phyloP scores from a whole-genome alignment of 306 rosid genomes.

The Boehmeria nivea region DNA sequence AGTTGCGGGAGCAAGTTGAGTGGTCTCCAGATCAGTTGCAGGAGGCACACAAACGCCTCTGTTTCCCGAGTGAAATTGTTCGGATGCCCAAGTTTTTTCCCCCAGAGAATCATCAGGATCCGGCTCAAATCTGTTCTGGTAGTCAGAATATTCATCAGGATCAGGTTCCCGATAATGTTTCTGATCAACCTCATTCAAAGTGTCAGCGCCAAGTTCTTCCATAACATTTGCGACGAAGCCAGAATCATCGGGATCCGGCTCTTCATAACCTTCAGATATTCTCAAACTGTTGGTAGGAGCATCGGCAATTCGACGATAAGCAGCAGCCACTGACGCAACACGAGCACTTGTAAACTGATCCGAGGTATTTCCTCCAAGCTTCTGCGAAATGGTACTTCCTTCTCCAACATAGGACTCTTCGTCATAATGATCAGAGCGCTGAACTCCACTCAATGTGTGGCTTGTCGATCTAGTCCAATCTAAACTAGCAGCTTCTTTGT shows the following conservation, averaged over 20 bases:
- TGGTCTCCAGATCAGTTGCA: slow-evolving; percentile 13
- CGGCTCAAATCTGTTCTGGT: slow-evolving; percentile 46
- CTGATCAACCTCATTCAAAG: slow-evolving; percentile 18
- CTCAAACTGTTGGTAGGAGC: slow-evolving; percentile 30
- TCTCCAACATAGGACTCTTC: slow-evolving; percentile 37
- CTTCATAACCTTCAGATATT: slow-evolving; percentile 40
- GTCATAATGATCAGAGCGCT: slow-evolving; percentile 39
- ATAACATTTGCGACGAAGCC: slow-evolving; percentile 15
- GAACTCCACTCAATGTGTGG: slow-evolving; percentile 59
- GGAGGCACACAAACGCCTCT: too few relatives aligned
- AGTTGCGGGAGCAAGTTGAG: slow-evolving; percentile 16
- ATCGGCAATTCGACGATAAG: slow-evolving; percentile 47
- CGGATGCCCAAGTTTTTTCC: slow-evolving; percentile 19
- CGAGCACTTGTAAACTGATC: slow-evolving; percentile 54
- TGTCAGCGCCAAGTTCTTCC: too few relatives aligned
- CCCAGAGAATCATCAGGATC: slow-evolving; percentile 51
- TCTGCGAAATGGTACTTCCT: slow-evolving; percentile 38
- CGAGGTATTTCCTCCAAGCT: slow-evolving; percentile 66
- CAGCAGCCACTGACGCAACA: slow-evolving; percentile 75
- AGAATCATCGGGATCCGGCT: slow-evolving; percentile 36
- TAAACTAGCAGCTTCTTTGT: slow-evolving; percentile 76
- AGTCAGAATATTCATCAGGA: slow-evolving; percentile 32
- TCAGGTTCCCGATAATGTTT: slow-evolving; percentile 48
- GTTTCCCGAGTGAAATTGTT: too few relatives aligned
- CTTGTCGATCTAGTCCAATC: slow-evolving; percentile 90